A percentile compares a stretch with the other conserved stretches of the same genome.
phyloP scores from a whole-genome alignment of 2,329 filamentous ascomycete species.

The Scedosporium apiospermum region DNA sequence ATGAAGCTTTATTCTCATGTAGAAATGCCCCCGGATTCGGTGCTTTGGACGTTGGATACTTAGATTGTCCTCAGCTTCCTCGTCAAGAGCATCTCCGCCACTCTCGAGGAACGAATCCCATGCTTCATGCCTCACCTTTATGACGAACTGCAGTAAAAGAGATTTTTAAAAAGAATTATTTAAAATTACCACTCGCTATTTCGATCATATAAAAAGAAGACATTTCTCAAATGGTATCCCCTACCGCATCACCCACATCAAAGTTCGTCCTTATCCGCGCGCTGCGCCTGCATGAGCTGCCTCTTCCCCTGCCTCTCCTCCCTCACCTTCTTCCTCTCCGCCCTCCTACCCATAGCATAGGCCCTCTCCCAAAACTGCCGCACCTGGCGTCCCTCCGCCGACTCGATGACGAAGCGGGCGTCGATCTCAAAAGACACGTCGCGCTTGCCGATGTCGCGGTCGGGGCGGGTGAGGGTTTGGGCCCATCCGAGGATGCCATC shows the following conservation, averaged over 20 bases:
- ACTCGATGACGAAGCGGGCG: slow-evolving; percentile 4
- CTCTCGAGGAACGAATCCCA: neutral
- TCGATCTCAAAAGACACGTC: slow-evolving; percentile 5
- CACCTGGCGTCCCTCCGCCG: slow-evolving; percentile 5
- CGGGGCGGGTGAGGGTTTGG: neutral
- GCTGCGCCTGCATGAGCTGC: slow-evolving; percentile 32
- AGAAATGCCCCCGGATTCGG: too few relatives aligned
- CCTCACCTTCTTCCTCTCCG: slow-evolving; percentile 24
- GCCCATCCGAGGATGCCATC: neutral
- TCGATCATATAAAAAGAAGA: neutral
- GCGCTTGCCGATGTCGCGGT: slow-evolving; percentile 2
- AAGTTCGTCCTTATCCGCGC: slow-evolving; percentile 5
- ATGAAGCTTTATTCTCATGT: too few relatives aligned
- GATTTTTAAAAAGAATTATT: neutral
- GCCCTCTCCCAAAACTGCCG: slow-evolving; percentile 5
- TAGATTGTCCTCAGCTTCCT: too few relatives aligned
- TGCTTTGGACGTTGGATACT: too few relatives aligned
- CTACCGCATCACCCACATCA: neutral
- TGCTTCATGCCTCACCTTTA: neutral
- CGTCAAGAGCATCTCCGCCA: neutral
- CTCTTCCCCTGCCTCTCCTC: slow-evolving; percentile 41
- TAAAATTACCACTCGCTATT: neutral
- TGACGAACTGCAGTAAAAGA: neutral
- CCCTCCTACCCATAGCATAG: neutral
- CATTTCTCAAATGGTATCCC: neutral